Conservation (phyloP, 2,329 filamentous ascomycete species). For the Curvularia eragrostidis region DNA sequence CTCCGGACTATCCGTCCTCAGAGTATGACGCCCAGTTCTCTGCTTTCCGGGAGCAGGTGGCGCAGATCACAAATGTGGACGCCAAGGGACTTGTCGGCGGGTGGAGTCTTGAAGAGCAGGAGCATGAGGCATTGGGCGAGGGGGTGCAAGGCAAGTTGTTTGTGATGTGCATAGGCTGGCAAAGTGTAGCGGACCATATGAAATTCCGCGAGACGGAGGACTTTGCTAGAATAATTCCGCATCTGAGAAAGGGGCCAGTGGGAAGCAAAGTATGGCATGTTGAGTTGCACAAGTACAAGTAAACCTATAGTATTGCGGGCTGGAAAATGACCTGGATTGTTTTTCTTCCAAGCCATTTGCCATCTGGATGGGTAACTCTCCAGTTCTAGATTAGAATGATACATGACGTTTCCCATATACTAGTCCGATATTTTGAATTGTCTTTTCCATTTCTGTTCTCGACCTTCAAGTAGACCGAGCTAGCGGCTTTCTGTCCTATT, state of each 20-base stretch:
- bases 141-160: slow-evolving; percentile 48
- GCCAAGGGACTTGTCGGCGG: slow-evolving; percentile 37
- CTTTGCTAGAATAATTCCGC: slow-evolving; percentile 53
- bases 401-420: neutral
- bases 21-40: slow-evolving; percentile 43
- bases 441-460: neutral
- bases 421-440: neutral
- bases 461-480: neutral
- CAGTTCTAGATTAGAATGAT: neutral
- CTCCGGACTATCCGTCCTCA: slow-evolving; percentile 33
- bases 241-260: slow-evolving; percentile 53
- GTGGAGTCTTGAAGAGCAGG: slow-evolving; percentile 46
- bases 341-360: neutral
- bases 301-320: neutral
- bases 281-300: slow-evolving; percentile 24
- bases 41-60: slow-evolving; percentile 48
- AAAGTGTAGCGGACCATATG: slow-evolving; percentile 58
- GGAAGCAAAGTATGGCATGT: slow-evolving; percentile 53
- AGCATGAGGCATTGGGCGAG: slow-evolving; percentile 26
- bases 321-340: neutral
- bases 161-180: slow-evolving; percentile 60
- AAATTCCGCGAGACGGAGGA: slow-evolving; percentile 53
- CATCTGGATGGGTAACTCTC: neutral
- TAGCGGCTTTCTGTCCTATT: neutral
- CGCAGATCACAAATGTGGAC: slow-evolving; percentile 39